Conservation (phyloP, 257 asterid genomes). For the Jaltomata sinuosa region DNA sequence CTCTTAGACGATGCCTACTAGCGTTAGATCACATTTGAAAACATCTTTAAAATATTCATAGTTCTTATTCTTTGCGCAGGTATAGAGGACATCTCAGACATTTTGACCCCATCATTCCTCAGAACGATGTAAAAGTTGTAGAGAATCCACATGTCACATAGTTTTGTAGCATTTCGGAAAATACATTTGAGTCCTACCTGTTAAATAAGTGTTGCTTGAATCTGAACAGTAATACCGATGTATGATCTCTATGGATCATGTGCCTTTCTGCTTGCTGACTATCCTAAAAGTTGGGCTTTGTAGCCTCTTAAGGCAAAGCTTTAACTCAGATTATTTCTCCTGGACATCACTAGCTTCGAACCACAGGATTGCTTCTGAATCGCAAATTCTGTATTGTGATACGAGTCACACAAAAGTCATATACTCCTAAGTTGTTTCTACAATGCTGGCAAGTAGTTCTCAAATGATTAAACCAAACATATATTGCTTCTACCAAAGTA, state of each 20-base stretch:
- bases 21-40: not conserved
- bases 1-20: not conserved
- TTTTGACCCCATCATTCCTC: not conserved
- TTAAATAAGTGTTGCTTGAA: not conserved
- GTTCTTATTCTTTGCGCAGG: not conserved
- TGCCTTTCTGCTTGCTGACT: not conserved
- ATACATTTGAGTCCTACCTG: not conserved
- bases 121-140: not conserved
- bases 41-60: not conserved
- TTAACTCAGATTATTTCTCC: not conserved
- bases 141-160: not conserved
- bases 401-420: not conserved
- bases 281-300: not conserved
- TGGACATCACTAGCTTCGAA: not conserved
- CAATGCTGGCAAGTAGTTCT: not conserved
- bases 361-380: not conserved
- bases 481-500: not conserved
- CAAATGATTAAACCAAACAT: not conserved
- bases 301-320: not conserved
- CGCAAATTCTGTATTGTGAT: not conserved
- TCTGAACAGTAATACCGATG: not conserved
- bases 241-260: not conserved
- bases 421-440: not conserved
- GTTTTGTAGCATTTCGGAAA: not conserved
- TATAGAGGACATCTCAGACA: not conserved